Evolutionary conservation across 192 early-diverging fungal species (phyloP), one percentile per base, ranked within the genome.

Genomic region (Coemansia sp.): DNA sequence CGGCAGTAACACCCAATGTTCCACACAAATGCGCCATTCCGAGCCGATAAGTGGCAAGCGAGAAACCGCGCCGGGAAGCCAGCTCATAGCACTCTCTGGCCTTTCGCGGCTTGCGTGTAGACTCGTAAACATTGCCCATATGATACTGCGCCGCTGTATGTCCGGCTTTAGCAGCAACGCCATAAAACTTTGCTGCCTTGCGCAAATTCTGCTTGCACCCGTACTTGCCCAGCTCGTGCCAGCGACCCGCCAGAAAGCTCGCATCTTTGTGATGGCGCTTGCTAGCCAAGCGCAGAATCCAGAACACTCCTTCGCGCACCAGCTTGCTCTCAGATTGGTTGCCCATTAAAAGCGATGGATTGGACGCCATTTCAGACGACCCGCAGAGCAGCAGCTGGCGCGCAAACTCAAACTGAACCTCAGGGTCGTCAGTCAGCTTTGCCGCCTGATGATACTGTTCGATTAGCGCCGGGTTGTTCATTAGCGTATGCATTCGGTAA

Each of bases 401-500:
- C 22, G 88, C 89, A 82, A 89, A 93, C 32, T 87, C 86, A 50
- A 90, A 73, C 75, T 93, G 90, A 22, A 86, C 84, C 21, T 87
- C 76, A 4, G 83, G 76, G 70, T 92, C 83, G 54, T 85, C 85
- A 14, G 90, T 90, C 55, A 88, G 84, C 54, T 83, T 87, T 19
- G 90, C 92, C 49, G 86, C 84, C 17, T 88, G 83, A 19, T 90
- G 87, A 69, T 91, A 92, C 58, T 82, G 63, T 58, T 73, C 70
- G n/a, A 82, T 69, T 21, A 82, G 63, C 21, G 59, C 61, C 10
- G 79, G 79, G 54, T 82, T 82, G 67, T 73, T 72, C 21, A 82
- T 62, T 4, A 82, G 55, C 22, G 79, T 82, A 52, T 68, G 66
- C 70, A 82, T 70, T 14, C 73, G 70, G 48, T 82, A 68, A 10